phyloP scores from a whole-genome alignment of 306 rosid species.

The Fragaria vesca region DNA sequence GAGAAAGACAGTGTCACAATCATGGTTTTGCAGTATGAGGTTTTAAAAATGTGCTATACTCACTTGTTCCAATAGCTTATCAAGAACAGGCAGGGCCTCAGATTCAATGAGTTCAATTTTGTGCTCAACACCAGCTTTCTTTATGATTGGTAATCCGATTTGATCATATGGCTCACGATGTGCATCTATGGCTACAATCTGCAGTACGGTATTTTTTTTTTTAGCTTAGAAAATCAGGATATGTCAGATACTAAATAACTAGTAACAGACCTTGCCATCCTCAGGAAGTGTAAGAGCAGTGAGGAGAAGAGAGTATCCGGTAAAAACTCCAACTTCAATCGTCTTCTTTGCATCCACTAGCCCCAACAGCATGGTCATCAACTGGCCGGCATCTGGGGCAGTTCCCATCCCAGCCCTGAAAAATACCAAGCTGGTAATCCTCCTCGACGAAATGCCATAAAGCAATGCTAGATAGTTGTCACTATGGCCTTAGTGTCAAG shows the following conservation, averaged over 20 bases:
- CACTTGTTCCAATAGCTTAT: slow-evolving; percentile 47
- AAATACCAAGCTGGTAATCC: neutral
- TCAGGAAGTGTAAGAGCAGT: slow-evolving; percentile 56
- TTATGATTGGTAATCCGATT: slow-evolving; percentile 53
- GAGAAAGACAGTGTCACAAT: neutral
- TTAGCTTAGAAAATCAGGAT: neutral
- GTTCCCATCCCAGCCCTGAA: slow-evolving; percentile 42
- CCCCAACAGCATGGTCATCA: slow-evolving; percentile 46
- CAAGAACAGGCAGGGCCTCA: slow-evolving; percentile 50
- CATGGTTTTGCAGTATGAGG: neutral
- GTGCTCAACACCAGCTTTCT: slow-evolving; percentile 63
- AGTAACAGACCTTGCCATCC: slow-evolving; percentile 43
- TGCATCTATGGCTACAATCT: slow-evolving; percentile 59
- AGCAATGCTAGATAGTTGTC: neutral
- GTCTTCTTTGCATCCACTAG: slow-evolving; percentile 52
- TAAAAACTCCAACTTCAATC: slow-evolving; percentile 56
- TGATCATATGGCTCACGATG: slow-evolving; percentile 42
- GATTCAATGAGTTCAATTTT: slow-evolving; percentile 59
- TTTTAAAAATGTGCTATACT: neutral
- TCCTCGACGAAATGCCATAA: neutral
- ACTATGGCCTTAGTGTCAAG: too few species aligned
- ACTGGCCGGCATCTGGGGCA: slow-evolving; percentile 49
- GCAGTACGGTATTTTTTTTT: neutral
- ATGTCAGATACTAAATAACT: neutral
- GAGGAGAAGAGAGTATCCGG: slow-evolving; percentile 71